These are phyloP conservation scores for Coemansia sp. DNA, from an alignment of 192 early-diverging fungal genomes.

Conservation along the genomic window DNA sequence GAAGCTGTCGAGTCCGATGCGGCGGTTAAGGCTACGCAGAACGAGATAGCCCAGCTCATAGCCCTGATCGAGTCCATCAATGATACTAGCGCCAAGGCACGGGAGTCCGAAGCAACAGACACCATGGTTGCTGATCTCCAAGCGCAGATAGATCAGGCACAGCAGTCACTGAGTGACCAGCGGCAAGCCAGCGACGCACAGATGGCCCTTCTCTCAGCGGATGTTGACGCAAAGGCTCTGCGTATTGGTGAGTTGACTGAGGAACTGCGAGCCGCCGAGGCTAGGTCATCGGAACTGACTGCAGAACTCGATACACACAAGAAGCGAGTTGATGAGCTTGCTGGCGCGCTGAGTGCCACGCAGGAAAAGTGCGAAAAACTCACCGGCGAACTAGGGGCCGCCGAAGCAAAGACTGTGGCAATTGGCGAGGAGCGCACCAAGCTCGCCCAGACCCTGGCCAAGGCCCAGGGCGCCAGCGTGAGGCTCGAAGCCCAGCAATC, in stretches of 20 bases:
- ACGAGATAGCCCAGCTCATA: conserved; percentile 31
- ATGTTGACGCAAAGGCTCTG: conserved; percentile 1
- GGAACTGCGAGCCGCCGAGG: conserved; percentile 1
- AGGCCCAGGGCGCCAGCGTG: conserved; percentile 25
- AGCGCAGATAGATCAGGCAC: conserved; percentile 8
- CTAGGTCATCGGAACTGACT: neutral
- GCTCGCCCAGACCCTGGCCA: conserved; percentile 36
- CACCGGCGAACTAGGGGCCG: neutral
- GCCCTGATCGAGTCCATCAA: conserved; percentile 26
- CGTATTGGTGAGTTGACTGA: neutral
- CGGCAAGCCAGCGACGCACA: neutral
- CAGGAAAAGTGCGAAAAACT: neutral
- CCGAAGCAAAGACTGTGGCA: neutral
- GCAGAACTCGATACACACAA: neutral
- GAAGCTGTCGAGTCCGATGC: neutral
- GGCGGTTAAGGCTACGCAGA: conserved; percentile 4
- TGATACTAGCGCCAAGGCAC: neutral
- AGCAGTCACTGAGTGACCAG: neutral
- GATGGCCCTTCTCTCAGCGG: neutral
- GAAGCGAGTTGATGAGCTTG: neutral
- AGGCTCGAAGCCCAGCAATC: conserved; percentile 26
- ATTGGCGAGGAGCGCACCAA: conserved; percentile 20
- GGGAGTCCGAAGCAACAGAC: neutral
- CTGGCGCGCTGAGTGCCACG: neutral
- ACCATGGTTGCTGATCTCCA: neutral